phyloP scores from a whole-genome alignment of 306 rosid species.

The Pachyrhizus erosus region DNA sequence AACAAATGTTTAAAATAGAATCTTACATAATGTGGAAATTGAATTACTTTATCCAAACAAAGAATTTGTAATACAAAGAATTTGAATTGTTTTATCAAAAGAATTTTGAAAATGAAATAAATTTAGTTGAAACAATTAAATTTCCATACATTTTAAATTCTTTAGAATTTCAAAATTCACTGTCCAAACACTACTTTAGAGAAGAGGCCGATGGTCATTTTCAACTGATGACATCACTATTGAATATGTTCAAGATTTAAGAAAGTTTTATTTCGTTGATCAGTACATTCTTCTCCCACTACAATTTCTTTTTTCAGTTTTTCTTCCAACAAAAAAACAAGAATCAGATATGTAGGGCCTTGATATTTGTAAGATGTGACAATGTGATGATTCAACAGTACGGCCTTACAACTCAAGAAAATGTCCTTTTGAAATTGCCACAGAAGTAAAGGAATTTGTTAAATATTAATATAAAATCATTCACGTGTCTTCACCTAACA shows the following conservation, averaged over 20 bases:
- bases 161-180: too few species aligned
- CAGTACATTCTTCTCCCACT: background rate
- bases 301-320: background rate
- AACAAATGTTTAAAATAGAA: too few species aligned
- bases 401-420: background rate
- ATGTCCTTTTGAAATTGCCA: constrained; percentile 18
- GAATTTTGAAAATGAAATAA: too few species aligned
- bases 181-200: background rate
- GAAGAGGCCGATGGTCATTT: background rate
- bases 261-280: background rate
- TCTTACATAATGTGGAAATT: too few species aligned
- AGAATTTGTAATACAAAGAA: too few species aligned
- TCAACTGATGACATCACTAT: background rate
- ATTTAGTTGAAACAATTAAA: too few species aligned
- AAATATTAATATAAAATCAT: background rate
- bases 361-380: background rate
- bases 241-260: background rate
- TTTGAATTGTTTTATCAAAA: too few species aligned
- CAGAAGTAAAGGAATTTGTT: constrained; percentile 1
- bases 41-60: too few species aligned
- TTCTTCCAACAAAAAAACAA: background rate
- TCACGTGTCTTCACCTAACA: background rate
- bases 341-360: background rate
- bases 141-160: too few species aligned
- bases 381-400: background rate